phyloP scores from a whole-genome alignment of 2,329 filamentous ascomycete genomes.

The Apiospora hydei region DNA sequence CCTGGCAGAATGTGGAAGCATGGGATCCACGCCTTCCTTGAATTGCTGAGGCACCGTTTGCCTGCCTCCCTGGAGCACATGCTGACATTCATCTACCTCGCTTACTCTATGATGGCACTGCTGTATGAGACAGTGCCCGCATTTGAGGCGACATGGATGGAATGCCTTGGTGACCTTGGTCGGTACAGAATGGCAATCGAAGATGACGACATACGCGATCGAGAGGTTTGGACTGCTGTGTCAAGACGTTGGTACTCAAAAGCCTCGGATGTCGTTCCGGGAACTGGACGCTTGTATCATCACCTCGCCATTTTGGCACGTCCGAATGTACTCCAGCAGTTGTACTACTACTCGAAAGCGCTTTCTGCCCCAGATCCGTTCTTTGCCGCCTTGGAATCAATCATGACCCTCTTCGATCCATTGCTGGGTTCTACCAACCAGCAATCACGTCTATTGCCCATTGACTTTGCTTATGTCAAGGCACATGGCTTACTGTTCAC shows the following conservation, averaged over 20 bases:
- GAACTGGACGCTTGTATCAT: conserved; percentile 82
- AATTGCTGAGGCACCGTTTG: conserved; percentile 75
- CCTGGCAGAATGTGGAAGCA: conserved; percentile 94
- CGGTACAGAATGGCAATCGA: conserved; percentile 93
- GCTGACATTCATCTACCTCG: conserved; percentile 87
- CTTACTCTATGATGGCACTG: conserved; percentile 89
- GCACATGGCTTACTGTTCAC: conserved; percentile 71
- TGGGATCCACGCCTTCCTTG: conserved; percentile 86
- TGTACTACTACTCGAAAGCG: conserved; percentile 76
- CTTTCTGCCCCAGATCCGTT: conserved; percentile 75
- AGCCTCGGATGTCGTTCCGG: conserved; percentile 78
- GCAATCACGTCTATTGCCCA: conserved; percentile 47
- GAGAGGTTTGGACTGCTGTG: conserved; percentile 83
- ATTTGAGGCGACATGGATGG: conserved; percentile 91
- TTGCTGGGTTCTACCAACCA: conserved; percentile 48
- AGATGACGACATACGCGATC: conserved; percentile 76
- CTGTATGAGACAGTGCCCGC: conserved; percentile 84
- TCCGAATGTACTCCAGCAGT: conserved; percentile 72
- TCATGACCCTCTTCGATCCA: conserved; percentile 73
- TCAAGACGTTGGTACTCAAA: conserved; percentile 85
- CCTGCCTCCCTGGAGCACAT: conserved; percentile 86
- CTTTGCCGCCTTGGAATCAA: conserved; percentile 70
- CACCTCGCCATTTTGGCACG: conserved; percentile 83
- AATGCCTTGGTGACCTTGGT: conserved; percentile 86
- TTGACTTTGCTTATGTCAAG: conserved; percentile 69